Evolutionary conservation across 2,329 filamentous ascomycete genomes (phyloP), one percentile per base, ranked within the genome.

Genomic region (Erysiphe pulchra): DNA sequence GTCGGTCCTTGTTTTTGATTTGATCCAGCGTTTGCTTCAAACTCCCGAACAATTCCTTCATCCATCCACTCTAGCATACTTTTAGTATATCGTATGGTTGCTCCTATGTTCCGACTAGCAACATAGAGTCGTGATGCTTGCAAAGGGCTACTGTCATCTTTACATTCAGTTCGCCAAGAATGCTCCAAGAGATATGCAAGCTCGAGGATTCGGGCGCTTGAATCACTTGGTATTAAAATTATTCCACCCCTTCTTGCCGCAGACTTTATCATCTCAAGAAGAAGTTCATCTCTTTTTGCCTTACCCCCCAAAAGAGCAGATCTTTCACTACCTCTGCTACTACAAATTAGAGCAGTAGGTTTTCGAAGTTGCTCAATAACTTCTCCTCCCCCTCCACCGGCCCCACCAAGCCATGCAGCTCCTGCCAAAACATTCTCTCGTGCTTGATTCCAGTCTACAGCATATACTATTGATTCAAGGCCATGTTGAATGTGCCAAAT

Each of bases 61-160:
- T 95, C 86, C 86, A 98, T 95, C 90, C 90, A 98, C 58, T 98
- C 90, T 31, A 98, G 67, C 82, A 98, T 92, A 59, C 87, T 94
- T 52, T 86, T 73, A 24, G 87, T 82, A 52, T 94, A 83, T 45
- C 84, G 73, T 69, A 95, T 81, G 0, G 86, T 92, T 50, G 84
- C 86, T 47, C 82, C 78, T 51, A 83, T 80, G 49, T 84, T 92
- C 48, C 77, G 78, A 36, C 85, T 86, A 0, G 86, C 87, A 39
- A 98, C 67, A 57, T 85, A 94, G 0, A 94, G 66, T 53, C 70
- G 73, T 0, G 71, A 64, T 1, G 65, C 61, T 46, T 65, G 65
- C 14, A 78, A 61, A 1, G 62, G 61, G 18, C 68, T 68, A 20
- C 70, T 68, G 9, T 65, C 62, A 20, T 67, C 65, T 1, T 65